Evolutionary conservation across 495 filamentous ascomycete species (phyloP), one percentile per base, ranked within the genome.

Genomic region (Aspergillus haitiensis): DNA sequence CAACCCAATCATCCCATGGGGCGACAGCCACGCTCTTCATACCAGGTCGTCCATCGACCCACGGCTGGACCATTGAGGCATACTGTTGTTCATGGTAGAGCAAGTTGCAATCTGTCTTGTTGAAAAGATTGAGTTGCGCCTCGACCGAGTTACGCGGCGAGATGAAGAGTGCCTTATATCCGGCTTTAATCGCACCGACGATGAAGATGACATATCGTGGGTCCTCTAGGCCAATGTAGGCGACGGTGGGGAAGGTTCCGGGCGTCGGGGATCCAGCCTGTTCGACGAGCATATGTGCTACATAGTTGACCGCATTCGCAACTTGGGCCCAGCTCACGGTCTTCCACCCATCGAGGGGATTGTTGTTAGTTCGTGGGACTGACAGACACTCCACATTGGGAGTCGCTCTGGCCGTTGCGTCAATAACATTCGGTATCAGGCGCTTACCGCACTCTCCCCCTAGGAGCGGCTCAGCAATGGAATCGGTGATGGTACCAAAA

Each of bases 111-210:
- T 73, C 55, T 12, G 68, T 67, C 9, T 56, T 59, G 13, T 70
- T 55, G 33, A 79, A 66, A 15, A 81, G 63, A 39, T 67, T 65
- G 5, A 75, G 46, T 35, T 81, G 77, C 6, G 60, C 71, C 36
- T 74, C 70, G 36, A 71, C 39, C 46, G 64, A 69, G 60, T 79
- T 79, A 11, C 73, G 72, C 34, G 72, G 74, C 11, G 75, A 78
- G 31, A 68, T 65, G 51, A 77, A 68, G 2, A 76, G 53, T 42
- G 60, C 66, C 65, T 70, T 60, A 39, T 55, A 65, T 37, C 59
- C 61, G 18, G 53, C 64, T 51, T 80, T 80, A 15, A 75, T 66
- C 2, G 69, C 67, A 3, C 69, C 77, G 21, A 72, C 56, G n/a
- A 75, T 60, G 15, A 80, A 37, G 16, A 79, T 58, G 11, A 66